Evolutionary conservation across 345 rosid genomes (phyloP), one percentile per base, ranked within the genome.

Genomic region (Brassica juncea): DNA sequence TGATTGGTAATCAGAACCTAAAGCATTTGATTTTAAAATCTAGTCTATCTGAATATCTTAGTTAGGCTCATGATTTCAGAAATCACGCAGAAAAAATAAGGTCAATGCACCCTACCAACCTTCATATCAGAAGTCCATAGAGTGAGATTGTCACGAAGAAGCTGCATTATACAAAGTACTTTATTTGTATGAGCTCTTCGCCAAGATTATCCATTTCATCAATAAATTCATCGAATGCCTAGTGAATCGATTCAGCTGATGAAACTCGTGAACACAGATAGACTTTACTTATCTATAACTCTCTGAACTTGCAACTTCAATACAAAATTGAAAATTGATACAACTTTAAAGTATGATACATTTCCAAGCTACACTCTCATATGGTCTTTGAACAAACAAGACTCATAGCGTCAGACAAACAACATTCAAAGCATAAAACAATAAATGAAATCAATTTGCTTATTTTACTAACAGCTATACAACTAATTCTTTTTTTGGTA

Each of bases 81-180:
- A n/a, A 3, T 19, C 30, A 54, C 19, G 30, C 32, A 68, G 6
- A 14, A 27, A 39, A 30, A 11, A 47, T 9, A 4, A 12, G 59
- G 63, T 66, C 11, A 30, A 66, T 30, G n/a, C n/a, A 49, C n/a
- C 63, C 30, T 57, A 90, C 98, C 49, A 23, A 92, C 97, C 98
- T 91, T 97, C 93, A 94, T 91, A 60, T 94, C 97, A 32, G 97
- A 94, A 59, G 98, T 94, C 98, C 97, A 92, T 64, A 94, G 84
- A 58, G 99, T 94, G 86, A 92, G 97, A 58, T 94, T 94, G 80
- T 94, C 97, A 11, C 95, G 97, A 62, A 94, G 94, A 82, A 94
- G 97, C 86, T 94, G 95, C 99, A 91, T 94, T 84, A 92, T 94
- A 23, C 90, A 94, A 84, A 66, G 95, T 92, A 88, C 93, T 94